A percentile compares a stretch with the other conserved stretches of the same genome.
Conservation (phyloP, 2,329 filamentous ascomycete species). For the Diplodia mutila region DNA sequence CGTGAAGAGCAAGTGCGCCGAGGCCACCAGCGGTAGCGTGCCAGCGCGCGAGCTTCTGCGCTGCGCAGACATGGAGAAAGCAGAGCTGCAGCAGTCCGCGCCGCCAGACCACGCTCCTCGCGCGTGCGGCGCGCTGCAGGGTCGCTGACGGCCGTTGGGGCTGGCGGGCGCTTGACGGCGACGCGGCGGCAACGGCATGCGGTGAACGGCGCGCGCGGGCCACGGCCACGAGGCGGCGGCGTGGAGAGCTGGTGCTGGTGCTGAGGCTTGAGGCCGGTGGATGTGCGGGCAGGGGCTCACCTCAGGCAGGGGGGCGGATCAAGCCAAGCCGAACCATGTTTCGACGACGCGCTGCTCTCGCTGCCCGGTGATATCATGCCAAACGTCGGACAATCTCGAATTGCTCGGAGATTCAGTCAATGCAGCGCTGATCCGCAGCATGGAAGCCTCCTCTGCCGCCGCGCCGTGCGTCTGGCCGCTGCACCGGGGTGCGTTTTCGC, state of each 20-base stretch:
- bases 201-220: conserved; percentile 12
- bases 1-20: conserved; percentile 12
- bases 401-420: conserved; percentile 25
- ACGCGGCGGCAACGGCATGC: neutral
- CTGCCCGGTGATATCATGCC: conserved; percentile 21
- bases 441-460: conserved; percentile 4
- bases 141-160: neutral
- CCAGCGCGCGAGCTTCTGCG: conserved; percentile 13
- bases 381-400: conserved; percentile 16
- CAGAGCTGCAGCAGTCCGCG: neutral
- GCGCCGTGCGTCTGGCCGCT: neutral
- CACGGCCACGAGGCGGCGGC: conserved; percentile 13
- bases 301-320: conserved; percentile 17
- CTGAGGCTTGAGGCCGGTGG: conserved; percentile 17
- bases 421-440: conserved; percentile 19
- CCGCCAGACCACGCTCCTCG: neutral
- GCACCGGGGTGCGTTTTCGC: neutral
- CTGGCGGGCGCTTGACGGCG: neutral
- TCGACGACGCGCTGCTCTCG: conserved; percentile 15
- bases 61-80: neutral
- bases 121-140: neutral
- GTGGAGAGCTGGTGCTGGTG: neutral
- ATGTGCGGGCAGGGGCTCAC: conserved; percentile 19
- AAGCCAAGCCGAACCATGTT: conserved; percentile 24
- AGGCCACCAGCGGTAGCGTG: conserved; percentile 19